Percentiles rank a stretch among this genome's conserved stretches.
These are phyloP conservation scores for Aspergillus indologenus DNA, from an alignment of 495 filamentous ascomycete genomes.

Conservation along the genomic window DNA sequence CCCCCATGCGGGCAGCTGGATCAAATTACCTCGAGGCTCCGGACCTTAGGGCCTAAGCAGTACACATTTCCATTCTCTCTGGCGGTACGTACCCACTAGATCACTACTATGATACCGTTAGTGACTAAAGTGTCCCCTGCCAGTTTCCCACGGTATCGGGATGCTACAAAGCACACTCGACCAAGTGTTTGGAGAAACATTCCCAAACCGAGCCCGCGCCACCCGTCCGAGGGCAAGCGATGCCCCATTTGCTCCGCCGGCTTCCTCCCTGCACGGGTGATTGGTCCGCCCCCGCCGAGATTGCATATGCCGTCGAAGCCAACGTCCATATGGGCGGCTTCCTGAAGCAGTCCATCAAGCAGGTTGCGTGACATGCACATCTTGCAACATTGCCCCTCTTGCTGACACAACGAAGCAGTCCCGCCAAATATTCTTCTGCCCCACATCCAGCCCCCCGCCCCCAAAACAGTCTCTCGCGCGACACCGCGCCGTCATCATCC, in stretches of 20 bases:
- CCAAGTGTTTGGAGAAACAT: not conserved
- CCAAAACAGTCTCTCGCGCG: not conserved
- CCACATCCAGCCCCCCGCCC: not conserved
- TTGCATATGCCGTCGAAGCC: conserved; percentile 13
- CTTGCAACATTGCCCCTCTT: not conserved
- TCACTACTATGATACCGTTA: not conserved
- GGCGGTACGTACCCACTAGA: not conserved
- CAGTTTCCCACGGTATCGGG: not conserved
- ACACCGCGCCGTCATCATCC: not conserved
- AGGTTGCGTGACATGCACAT: conserved; percentile 3
- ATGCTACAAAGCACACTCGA: not conserved
- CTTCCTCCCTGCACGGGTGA: conserved; percentile 16
- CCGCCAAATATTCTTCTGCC: not conserved
- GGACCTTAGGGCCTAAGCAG: not conserved
- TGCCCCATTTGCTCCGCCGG: conserved; percentile 13
- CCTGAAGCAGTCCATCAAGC: conserved; percentile 1
- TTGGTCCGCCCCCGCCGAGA: conserved; percentile 5
- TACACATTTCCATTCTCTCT: not conserved
- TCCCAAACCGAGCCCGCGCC: no score
- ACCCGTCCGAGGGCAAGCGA: no score
- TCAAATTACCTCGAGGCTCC: not conserved
- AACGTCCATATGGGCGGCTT: not conserved
- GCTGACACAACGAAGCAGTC: not conserved
- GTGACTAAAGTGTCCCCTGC: not conserved
- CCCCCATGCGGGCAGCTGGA: not conserved